Conservation (phyloP, 108 stramenopile species). For the Conticribra weissflogii region DNA sequence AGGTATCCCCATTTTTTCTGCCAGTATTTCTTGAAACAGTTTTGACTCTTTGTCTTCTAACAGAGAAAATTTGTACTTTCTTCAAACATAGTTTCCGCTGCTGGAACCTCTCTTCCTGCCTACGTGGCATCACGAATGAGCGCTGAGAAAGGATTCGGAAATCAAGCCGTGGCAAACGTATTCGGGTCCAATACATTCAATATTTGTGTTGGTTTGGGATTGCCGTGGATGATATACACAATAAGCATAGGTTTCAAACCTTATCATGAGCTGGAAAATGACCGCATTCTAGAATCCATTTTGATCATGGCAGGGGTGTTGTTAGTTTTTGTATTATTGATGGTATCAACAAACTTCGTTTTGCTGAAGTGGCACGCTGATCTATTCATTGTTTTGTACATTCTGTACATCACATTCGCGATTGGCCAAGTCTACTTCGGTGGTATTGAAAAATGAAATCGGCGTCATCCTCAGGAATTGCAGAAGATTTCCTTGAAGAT, state of each 20-base stretch:
- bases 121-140: slow-evolving; percentile 69
- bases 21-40: too few relatives aligned
- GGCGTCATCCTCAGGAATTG: too few relatives aligned
- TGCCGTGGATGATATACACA: slow-evolving; percentile 83
- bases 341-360: slow-evolving; percentile 59
- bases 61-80: too few relatives aligned
- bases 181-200: slow-evolving; percentile 92
- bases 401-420: slow-evolving; percentile 52
- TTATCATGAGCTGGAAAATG: slow-evolving; percentile 65
- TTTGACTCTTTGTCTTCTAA: too few relatives aligned
- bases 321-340: slow-evolving; percentile 57
- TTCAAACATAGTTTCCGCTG: slow-evolving; percentile 81
- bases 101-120: slow-evolving; percentile 66
- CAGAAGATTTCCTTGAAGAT: too few relatives aligned
- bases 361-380: slow-evolving; percentile 73
- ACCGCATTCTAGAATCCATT: slow-evolving; percentile 65
- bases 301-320: slow-evolving; percentile 60
- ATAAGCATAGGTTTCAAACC: slow-evolving; percentile 58
- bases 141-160: slow-evolving; percentile 85
- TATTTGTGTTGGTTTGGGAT: slow-evolving; percentile 82
- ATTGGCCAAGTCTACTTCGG: slow-evolving; percentile 50
- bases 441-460: too few relatives aligned
- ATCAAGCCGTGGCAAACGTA: slow-evolving; percentile 89
- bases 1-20: too few relatives aligned
- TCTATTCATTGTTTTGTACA: slow-evolving; percentile 61